phyloP scores from a whole-genome alignment of 768 basidiomycete genomes.

The Rhizopogon roseolus region DNA sequence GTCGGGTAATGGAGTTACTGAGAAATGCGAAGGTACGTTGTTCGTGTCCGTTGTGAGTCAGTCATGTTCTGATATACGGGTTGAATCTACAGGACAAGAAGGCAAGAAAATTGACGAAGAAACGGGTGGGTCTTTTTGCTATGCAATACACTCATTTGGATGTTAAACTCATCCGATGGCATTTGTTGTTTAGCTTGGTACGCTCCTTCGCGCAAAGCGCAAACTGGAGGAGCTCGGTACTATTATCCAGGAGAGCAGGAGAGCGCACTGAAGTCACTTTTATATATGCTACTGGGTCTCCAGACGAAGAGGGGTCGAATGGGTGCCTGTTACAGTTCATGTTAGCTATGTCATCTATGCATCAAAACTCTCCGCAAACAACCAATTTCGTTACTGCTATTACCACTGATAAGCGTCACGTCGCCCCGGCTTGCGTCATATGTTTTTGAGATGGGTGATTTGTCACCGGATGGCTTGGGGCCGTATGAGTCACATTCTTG shows the following conservation, averaged over 20 bases:
- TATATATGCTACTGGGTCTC: not conserved
- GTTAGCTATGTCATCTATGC: conserved; percentile 9
- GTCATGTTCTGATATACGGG: not conserved
- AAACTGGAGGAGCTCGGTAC: conserved; percentile 94
- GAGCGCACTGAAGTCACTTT: conserved; percentile 43
- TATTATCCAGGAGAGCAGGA: conserved; percentile 92
- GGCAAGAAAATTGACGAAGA: conserved; percentile 98
- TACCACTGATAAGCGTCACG: too few relatives aligned
- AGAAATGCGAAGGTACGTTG: conserved; percentile 89
- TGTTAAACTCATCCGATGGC: not conserved
- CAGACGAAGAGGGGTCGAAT: conserved; percentile 1
- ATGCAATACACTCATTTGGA: not conserved
- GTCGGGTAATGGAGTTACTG: conserved; percentile 95
- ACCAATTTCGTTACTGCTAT: not conserved
- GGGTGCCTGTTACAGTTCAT: conserved; percentile 3
- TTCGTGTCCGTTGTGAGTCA: not conserved
- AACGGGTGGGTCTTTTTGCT: conserved; percentile 68
- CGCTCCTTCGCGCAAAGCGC: conserved; percentile 96
- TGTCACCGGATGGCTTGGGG: not conserved
- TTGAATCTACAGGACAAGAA: conserved; percentile 80
- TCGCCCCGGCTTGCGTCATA: not conserved
- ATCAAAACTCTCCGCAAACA: not conserved
- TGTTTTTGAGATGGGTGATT: not conserved
- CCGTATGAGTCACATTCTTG: not conserved
- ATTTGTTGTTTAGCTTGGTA: conserved; percentile 67